Base-by-base conservation (phyloP, 2,329 filamentous ascomycete genomes). In the Xylariomycetidae sp. region DNA sequence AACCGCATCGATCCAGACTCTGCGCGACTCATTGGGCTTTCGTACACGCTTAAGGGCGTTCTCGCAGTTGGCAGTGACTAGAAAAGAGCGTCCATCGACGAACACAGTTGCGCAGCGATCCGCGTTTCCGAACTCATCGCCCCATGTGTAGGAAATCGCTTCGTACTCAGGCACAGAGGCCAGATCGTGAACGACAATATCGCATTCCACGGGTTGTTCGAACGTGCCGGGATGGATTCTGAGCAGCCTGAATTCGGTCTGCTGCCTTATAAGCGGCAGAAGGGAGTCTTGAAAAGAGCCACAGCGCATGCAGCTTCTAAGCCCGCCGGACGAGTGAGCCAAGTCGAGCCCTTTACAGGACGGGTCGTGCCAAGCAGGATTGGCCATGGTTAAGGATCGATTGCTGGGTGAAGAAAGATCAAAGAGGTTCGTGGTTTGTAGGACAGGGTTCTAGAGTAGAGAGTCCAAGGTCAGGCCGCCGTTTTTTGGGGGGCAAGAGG, bases 121-220 rank as follows among this genome's bases (percentile, higher is more conserved):
- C 1, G 17, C 19, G 22, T 38, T 25, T 10, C 40, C 40, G 4
- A 10, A 23, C 19, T 40, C 40, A 14, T 40, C 38, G 12, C 37
- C 37, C 40, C 40, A 43, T 3, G 40, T 35, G 16, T 43, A 43
- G 2, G 40, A 43, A 6, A 43, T 32, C 18, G 40, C 34, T 5
- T 43, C 37, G 10, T 40, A 43, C 5, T 40, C 22, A 5, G 31
- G 28, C 20, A 12, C 8, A 1, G 10, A 16, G 2, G 15, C 5
- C 8, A 42, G 15, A 17, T 32, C 30, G 13, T 22, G 7, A 8
- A 29, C 28, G 10, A 6, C 6, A 12, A 42, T 17, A 1, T 42
- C 33, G 33, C 39, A 42, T 6, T 19, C 16, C 7, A 42, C 23
- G 9, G 14, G 10, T 7, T 37, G 33, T 3, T 29, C 30, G 22